These are phyloP conservation scores for Musa beccarii DNA, from an alignment of 176 grass and related monocot species.

Conservation along the genomic window DNA sequence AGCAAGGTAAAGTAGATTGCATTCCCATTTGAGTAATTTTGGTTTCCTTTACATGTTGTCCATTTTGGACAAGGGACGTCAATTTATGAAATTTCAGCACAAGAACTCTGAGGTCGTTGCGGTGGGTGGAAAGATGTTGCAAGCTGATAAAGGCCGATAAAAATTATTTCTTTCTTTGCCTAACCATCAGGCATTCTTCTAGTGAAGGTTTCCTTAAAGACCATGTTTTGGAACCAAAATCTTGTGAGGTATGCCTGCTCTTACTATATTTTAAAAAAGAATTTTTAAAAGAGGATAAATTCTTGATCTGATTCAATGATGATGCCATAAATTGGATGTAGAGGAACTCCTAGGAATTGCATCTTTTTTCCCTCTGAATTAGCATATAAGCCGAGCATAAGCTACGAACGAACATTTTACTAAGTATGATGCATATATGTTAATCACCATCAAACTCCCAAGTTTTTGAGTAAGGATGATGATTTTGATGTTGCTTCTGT, in stretches of 20 bases:
- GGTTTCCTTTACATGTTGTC: neutral
- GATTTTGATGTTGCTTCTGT: neutral
- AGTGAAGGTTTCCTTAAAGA: neutral
- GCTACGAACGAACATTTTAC: neutral
- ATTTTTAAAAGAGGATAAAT: too few relatives aligned
- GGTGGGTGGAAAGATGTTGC: too few relatives aligned
- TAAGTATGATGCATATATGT: neutral
- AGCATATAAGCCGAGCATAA: neutral
- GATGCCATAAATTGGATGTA: neutral
- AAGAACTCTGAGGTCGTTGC: neutral
- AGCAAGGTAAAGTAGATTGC: constrained; percentile 34
- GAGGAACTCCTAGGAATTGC: neutral
- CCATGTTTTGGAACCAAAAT: neutral
- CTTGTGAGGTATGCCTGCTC: neutral
- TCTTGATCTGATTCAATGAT: neutral
- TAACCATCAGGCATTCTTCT: neutral
- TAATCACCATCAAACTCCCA: neutral
- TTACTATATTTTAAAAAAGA: neutral
- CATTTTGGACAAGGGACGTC: neutral
- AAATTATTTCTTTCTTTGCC: neutral
- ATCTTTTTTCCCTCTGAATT: neutral
- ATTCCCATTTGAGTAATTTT: constrained; percentile 11
- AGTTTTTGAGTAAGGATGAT: neutral
- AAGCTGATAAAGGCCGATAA: constrained; percentile 1
- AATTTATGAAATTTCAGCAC: neutral